Evolutionary conservation across 2,329 filamentous ascomycete genomes (phyloP), one percentile per base, ranked within the genome.

Genomic region (Ustulina deusta): DNA sequence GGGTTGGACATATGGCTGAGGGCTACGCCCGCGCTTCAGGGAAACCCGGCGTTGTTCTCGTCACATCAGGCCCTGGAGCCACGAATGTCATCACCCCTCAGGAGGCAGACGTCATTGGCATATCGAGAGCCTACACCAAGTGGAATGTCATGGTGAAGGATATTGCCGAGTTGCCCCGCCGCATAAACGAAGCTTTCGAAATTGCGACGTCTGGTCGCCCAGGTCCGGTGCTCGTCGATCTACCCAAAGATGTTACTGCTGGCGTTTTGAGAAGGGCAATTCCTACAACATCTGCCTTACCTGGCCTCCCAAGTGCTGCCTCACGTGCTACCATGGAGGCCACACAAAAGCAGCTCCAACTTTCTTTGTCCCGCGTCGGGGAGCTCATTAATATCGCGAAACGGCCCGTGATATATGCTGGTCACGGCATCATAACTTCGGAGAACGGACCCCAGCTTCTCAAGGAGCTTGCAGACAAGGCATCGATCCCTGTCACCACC

Each of bases 111-210:
- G 90, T 97, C 40, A 86, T 97, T 67, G 95, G 95, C 74, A 98
- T 99, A 80, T 97, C 93, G 38, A 89, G 95, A 76, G 90, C 94
- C 22, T 97, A 94, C 86, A 97, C 94, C 74, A 98, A 98, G 85
- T 99, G 96, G 96, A 98, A 98, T 76, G 93, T 97, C 68, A 97
- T 98, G 94, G 93, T 97, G 56, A 97, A 97, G 87, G 95, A 91
- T 79, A 90, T 97, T 63, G 94, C 93, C 58, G 96, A 99, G 82
- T 86, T 99, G 63, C 96, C 96, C 58, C 89, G 93, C 75, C 89
- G 95, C 72, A 98, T 98, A 78, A 97, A 97, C 80, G 96, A 98
- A 83, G 96, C 96, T 56, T 98, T 98, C 78, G 94, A 98, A 83
- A 98, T 98, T 78, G 96, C 96, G 46, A 98, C 93, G 48, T 96